Evolutionary conservation across 345 rosid species (phyloP), one percentile per base, ranked within the genome.

Genomic region (Bretschneidera sinensis): DNA sequence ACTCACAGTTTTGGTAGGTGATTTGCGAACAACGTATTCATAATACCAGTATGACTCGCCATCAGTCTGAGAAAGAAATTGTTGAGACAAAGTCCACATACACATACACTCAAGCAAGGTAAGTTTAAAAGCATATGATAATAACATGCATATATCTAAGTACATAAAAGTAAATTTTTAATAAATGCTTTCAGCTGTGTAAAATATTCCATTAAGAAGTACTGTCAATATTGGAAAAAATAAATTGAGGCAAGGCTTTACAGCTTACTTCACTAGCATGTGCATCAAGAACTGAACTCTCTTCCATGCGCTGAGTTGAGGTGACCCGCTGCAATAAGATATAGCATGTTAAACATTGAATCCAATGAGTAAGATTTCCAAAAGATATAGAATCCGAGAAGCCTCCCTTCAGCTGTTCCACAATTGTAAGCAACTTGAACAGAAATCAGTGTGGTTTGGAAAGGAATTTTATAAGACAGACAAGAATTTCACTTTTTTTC

Each of bases 271-370:
- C 74, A 39, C 70, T 72, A 58, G 81, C 9, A 74, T 85, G 96
- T 17, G 92, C 79, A 78, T 89, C 96, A 62, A 89, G 89, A 74
- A 92, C 84, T 19, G 91, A 87, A 77, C 98, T 89, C 76, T 92
- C 97, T 14, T 78, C 79, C 72, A 87, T 71, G 31, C 91, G 97
- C 74, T 87, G 97, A 83, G 81, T 87, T 58, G 96, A 85, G 61
- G 97, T 92, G 71, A 89, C 97, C 62, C 94, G 87, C 98, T 92
- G 88, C 69, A 74, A 60, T 54, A 65, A 48, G 13, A 53, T 35
- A 56, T 14, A 63, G 62, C 20, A 54, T 43, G 65, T 64, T 34
- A 70, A 55, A 59, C 73, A 62, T 16, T 55, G 17, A 25, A 50
- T 61, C 53, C 48, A 62, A 39, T n/a, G 14, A 54, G 28, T 61